Evolutionary conservation across 2,329 filamentous ascomycete genomes (phyloP).

Genomic region (Fusarium sp.): DNA sequence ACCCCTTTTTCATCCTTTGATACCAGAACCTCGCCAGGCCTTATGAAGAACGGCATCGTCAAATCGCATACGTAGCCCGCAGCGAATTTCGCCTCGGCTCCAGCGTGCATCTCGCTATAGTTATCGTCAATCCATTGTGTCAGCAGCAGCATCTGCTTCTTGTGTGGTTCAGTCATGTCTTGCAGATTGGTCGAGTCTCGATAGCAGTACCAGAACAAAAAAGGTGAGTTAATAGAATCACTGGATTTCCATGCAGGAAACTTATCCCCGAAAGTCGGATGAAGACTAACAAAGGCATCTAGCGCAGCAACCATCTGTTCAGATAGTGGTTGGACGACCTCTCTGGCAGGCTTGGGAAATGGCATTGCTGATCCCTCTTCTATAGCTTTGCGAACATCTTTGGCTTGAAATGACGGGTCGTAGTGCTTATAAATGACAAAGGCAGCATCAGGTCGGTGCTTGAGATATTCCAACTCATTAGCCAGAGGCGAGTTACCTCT

Average conservation of each 20-base stretch:
- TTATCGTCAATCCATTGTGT: neutral
- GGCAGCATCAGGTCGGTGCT: neutral
- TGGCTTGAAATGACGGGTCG: neutral
- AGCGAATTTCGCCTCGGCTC: neutral
- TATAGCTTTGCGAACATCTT: neutral
- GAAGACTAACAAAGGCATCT: neutral
- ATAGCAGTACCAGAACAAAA: constrained; percentile 3
- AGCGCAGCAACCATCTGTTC: neutral
- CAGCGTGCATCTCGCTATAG: neutral
- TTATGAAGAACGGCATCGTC: neutral
- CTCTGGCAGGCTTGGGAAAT: neutral
- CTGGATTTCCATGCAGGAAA: neutral
- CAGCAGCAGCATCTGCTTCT: neutral
- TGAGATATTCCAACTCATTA: neutral
- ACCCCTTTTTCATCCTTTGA: neutral
- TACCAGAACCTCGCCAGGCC: neutral
- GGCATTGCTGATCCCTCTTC: neutral
- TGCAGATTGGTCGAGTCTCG: neutral
- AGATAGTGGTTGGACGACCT: neutral
- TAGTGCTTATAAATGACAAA: neutral
- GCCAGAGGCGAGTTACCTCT: neutral
- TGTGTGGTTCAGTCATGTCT: neutral
- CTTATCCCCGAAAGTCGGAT: neutral
- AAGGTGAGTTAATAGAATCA: neutral
- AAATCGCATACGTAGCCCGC: neutral